Conservation (phyloP, 345 rosid species). For the Hevea brasiliensis region DNA sequence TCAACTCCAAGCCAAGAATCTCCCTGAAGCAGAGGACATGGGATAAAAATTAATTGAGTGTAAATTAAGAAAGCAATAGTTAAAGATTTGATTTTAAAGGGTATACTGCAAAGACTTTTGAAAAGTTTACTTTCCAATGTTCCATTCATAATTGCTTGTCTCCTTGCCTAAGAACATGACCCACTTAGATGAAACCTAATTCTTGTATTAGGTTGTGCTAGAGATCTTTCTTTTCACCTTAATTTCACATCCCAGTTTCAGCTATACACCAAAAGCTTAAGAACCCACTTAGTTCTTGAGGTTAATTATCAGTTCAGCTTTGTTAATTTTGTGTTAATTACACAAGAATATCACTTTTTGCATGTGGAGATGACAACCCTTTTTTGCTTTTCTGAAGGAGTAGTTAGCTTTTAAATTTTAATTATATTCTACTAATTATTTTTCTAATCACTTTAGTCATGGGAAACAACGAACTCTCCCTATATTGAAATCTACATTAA, state of each 20-base stretch:
- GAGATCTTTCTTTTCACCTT: not conserved
- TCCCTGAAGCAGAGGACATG: not conserved
- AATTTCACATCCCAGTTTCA: not conserved
- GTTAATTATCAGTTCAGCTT: no score
- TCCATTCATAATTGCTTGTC: not conserved
- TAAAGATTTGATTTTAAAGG: no score
- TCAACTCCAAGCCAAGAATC: no score
- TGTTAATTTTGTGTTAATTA: conserved; percentile 16
- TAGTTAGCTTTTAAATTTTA: conserved; percentile 49
- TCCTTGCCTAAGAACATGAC: not conserved
- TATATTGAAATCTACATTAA: conserved; percentile 2
- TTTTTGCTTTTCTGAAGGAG: conserved; percentile 35
- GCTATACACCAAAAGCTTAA: no score
- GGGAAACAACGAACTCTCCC: conserved; percentile 25
- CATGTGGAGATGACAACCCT: conserved; percentile 63
- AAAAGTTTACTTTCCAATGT: not conserved
- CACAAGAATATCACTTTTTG: conserved; percentile 35
- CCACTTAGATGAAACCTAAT: not conserved
- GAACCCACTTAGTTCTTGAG: not conserved
- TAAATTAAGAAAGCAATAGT: no score
- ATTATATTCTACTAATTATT: conserved; percentile 7
- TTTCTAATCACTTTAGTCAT: conserved; percentile 28
- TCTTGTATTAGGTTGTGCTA: not conserved
- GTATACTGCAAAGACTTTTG: not conserved
- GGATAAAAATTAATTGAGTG: no score